Base-by-base conservation (phyloP, 2,329 filamentous ascomycete genomes). In the Verticillium longisporum region DNA sequence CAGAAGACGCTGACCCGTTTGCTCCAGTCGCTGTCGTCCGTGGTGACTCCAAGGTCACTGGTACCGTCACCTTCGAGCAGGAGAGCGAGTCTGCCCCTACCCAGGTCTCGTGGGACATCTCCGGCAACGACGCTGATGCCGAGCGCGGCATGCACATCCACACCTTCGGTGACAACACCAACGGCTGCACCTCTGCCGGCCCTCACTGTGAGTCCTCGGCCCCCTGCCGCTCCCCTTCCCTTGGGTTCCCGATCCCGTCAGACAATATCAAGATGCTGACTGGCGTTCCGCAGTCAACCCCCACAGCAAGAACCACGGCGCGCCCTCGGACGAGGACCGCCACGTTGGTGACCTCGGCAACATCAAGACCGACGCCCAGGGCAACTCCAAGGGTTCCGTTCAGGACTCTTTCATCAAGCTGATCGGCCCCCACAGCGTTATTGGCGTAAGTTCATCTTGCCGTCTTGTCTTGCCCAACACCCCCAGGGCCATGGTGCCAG, bases 141-240 rank as follows among this genome's bases (percentile, higher is more conserved):
- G 87, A 96, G 88, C 94, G 95, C 80, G 95, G 92, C 79, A 92
- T 98, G 86, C 95, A 99, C 85, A 88, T 99, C 74, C 95, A 99
- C 84, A 91, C 95, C 78, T 99, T 97, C 74, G 95, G 95, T 77
- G 95, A 98, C 86, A 98, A 98, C 87, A 98, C 95, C 85, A 99
- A 99, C 82, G 95, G 95, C 78, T 99, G 95, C 90, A 98, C 94
- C 68, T 96, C 91, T 68, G 95, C 95, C 68, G 95, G 95, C 60
- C 94, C 95, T 79, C 95, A 99, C 84, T 99, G 92, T 96, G 83
- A 76, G 91, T 80, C 26, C 26, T 26, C 26, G 3, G 3, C 38
- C 55, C 41, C 41, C 33, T 13, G 37, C 9, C 21, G 45, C 26
- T 37, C 26, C 13, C 18, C 34, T 50, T 15, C 15, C 53, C 26